These are phyloP conservation scores for Thielaviopsis populi DNA, from an alignment of 2,329 filamentous ascomycete genomes.

Conservation along the genomic window DNA sequence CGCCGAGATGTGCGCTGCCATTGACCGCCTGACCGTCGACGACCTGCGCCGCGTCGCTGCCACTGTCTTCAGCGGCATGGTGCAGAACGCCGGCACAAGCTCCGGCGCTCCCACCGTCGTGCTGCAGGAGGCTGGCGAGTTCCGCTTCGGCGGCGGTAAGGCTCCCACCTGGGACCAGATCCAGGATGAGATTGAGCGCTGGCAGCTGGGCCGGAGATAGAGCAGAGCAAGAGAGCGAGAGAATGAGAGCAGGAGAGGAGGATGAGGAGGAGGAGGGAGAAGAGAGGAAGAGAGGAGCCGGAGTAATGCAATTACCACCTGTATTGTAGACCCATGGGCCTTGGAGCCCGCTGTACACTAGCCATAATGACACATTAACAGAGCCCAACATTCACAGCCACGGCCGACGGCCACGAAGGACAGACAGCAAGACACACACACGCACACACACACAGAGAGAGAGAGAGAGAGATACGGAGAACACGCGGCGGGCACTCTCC, in stretches of 20 bases:
- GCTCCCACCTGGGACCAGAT: constrained; percentile 76
- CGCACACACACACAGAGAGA: neutral
- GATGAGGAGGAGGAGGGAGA: neutral
- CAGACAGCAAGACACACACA: neutral
- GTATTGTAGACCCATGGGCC: constrained; percentile 3
- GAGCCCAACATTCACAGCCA: neutral
- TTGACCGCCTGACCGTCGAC: constrained; percentile 62
- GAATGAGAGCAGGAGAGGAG: neutral
- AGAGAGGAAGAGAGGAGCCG: neutral
- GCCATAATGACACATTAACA: constrained; percentile 6
- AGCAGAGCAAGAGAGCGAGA: neutral
- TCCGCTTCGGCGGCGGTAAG: constrained; percentile 31
- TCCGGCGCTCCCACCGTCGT: constrained; percentile 89
- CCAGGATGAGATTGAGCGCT: constrained; percentile 68
- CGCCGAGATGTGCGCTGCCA: constrained; percentile 78
- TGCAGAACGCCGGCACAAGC: constrained; percentile 59
- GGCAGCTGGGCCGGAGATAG: constrained; percentile 42
- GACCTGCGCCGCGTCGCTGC: constrained; percentile 73
- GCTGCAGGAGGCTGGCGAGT: constrained; percentile 73
- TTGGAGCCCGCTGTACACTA: constrained; percentile 15
- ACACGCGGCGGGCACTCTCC: too few relatives aligned
- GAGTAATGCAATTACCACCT: neutral
- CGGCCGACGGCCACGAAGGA: neutral
- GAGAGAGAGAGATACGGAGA: too few relatives aligned
- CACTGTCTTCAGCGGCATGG: constrained; percentile 60